Evolutionary conservation across 345 rosid species (phyloP).

Genomic region (Citrus mangshanensis): DNA sequence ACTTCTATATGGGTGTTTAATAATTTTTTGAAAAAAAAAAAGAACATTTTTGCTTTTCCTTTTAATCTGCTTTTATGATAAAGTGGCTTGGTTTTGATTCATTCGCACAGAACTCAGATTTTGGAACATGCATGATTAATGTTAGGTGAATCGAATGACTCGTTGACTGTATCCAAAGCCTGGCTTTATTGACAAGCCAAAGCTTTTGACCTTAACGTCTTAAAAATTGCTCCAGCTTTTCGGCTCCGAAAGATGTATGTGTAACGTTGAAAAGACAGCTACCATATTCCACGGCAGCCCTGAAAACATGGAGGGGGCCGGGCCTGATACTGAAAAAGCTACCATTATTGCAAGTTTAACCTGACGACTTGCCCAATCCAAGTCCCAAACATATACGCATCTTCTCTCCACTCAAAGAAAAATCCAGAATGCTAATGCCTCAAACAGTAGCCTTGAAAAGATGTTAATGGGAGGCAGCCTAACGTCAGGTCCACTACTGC

Average conservation of each 20-base stretch:
- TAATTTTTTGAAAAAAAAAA: too few species aligned
- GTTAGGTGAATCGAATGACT: background rate
- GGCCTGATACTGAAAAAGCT: background rate
- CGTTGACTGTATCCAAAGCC: background rate
- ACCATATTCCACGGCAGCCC: conserved; percentile 24
- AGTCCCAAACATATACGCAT: background rate
- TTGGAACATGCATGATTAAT: background rate
- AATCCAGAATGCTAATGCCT: conserved; percentile 1
- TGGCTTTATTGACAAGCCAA: background rate
- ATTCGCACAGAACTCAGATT: background rate
- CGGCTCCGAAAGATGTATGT: background rate
- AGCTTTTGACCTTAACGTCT: background rate
- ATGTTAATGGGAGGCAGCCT: conserved; percentile 34
- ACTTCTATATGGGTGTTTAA: too few species aligned
- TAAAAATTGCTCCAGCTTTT: background rate
- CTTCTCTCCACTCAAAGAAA: background rate
- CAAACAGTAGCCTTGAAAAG: conserved; percentile 14
- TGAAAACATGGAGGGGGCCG: conserved; percentile 20
- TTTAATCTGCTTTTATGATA: background rate
- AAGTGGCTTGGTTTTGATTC: background rate
- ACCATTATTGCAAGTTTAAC: background rate
- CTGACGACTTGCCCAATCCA: background rate
- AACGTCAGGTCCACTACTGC: conserved; percentile 14
- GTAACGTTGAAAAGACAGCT: background rate
- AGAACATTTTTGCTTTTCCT: too few species aligned